Base-by-base conservation (phyloP, 176 grass and related monocot genomes). In the Avena eriantha region DNA sequence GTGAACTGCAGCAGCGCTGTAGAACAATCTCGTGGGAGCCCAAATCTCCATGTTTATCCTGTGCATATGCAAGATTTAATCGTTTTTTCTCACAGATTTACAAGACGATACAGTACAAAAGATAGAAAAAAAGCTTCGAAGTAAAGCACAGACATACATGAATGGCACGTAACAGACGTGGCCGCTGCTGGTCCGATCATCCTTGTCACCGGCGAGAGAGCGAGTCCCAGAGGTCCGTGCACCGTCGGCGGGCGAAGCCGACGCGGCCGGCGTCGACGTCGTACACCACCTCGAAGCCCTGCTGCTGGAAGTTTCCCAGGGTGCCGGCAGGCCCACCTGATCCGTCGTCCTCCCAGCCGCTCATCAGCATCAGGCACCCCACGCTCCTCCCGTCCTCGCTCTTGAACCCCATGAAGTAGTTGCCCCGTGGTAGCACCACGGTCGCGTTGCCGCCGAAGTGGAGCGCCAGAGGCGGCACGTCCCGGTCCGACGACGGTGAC, bases 261-360 rank as follows among this genome's bases (percentile, higher is more conserved):
- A 98, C 93, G 8, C 93, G 93, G 29, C 86, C 88, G 26, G 69
- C 89, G 57, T 95, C 91, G 26, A 92, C 85, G 48, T 98, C 93
- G 84, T 95, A 98, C 3, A 98, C 89, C 67, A 98, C 95, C 90
- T 98, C 95, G 81, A 98, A 93, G 6, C 95, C 95, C 80, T 98
- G 95, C 84, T 98, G 95, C 93, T 98, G 95, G 87, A 98, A 93
- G 82, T 98, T 98, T 3, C 95, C 95, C n/a, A 98, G 89, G 23
- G 95, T 98, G 61, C 91, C 95, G 39, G 93, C 89, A 13, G 95
- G 91, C 8, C 95, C 95, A 17, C 84, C 86, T 29, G 57, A 11
- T 60, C 89, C 86, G 13, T 88, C 86, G 26, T 84, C 76, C 22
- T 88, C 82, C 5, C 88, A 86, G 59, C 34, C 86, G 86, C 91